phyloP scores from a whole-genome alignment of 176 grass and related monocot genomes.

The Paspalum vaginatum region DNA sequence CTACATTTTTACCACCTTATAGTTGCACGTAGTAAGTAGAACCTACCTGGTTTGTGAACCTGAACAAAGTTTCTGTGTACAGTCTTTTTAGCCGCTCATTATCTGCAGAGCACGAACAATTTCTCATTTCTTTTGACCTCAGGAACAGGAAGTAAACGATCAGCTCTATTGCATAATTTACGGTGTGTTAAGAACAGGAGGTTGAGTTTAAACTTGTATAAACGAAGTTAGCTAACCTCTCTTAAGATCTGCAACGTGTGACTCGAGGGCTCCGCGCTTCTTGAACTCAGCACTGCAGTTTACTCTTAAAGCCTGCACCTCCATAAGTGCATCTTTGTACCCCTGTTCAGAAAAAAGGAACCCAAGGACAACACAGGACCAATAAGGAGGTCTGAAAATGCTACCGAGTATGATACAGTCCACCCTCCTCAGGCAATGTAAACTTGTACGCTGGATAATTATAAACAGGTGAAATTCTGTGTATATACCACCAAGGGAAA shows the following conservation, averaged over 20 bases:
- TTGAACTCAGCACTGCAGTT: constrained; percentile 60
- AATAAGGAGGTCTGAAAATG: not conserved
- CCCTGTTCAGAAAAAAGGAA: constrained; percentile 43
- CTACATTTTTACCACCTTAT: constrained; percentile 6
- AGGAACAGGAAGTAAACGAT: constrained; percentile 23
- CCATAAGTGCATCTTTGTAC: constrained; percentile 74
- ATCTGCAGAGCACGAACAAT: constrained; percentile 51
- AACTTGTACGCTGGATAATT: not conserved
- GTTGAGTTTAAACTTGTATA: not conserved
- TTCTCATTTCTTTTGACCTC: constrained; percentile 15
- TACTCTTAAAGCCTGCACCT: constrained; percentile 60
- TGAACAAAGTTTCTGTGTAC: constrained; percentile 78
- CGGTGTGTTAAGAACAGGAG: not conserved
- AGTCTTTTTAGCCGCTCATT: constrained; percentile 69
- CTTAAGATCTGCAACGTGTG: constrained; percentile 59
- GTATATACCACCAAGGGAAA: not conserved
- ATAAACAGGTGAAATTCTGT: not conserved
- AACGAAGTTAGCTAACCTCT: constrained; percentile 47
- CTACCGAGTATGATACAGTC: not conserved
- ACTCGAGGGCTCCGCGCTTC: constrained; percentile 57
- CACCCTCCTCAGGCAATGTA: constrained; percentile 16
- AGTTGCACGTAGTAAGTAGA: constrained; percentile 30
- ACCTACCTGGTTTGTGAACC: constrained; percentile 81
- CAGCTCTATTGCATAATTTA: constrained; percentile 4
- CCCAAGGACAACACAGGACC: constrained; percentile 21